These are phyloP conservation scores for Peniophora sp. DNA, from an alignment of 1,284 basidiomycete genomes.

Conservation along the genomic window DNA sequence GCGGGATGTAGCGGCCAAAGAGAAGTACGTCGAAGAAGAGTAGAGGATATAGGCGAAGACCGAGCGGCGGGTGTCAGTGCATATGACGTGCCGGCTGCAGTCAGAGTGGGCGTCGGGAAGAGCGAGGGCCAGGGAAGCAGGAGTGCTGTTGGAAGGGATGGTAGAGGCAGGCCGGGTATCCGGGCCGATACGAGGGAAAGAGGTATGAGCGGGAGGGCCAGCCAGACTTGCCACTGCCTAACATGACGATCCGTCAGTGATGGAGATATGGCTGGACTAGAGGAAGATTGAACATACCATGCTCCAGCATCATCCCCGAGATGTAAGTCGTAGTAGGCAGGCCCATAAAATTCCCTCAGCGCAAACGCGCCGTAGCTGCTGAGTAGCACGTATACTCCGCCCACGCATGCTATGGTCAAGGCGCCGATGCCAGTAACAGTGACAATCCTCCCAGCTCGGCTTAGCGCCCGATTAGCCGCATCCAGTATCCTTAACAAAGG, in stretches of 20 bases:
- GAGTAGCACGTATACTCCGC: constrained; percentile 21
- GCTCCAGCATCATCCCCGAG: constrained; percentile 56
- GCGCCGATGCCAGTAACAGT: constrained; percentile 38
- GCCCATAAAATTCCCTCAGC: constrained; percentile 58
- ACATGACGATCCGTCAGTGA: no score
- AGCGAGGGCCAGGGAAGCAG: constrained; percentile 61
- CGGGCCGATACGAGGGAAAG: constrained; percentile 50
- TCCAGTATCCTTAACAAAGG: constrained; percentile 41
- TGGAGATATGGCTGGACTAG: no score
- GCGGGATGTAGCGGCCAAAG: constrained; percentile 13
- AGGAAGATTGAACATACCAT: constrained; percentile 31
- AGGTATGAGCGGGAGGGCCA: constrained; percentile 63
- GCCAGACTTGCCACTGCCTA: constrained; percentile 48
- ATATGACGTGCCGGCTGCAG: background rate
- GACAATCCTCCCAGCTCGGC: constrained; percentile 40
- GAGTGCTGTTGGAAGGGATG: constrained; percentile 30
- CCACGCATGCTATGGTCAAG: constrained; percentile 32
- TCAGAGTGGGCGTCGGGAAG: constrained; percentile 10
- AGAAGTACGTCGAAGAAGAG: background rate
- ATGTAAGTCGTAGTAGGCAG: constrained; percentile 52
- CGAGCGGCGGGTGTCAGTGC: background rate
- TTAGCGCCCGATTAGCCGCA: constrained; percentile 37
- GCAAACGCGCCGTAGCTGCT: constrained; percentile 60
- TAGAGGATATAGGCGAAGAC: background rate
- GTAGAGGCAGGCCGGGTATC: constrained; percentile 43